Percentiles rank a stretch among this genome's conserved stretches.
phyloP scores from a whole-genome alignment of 306 rosid genomes.

The Rubus idaeus region DNA sequence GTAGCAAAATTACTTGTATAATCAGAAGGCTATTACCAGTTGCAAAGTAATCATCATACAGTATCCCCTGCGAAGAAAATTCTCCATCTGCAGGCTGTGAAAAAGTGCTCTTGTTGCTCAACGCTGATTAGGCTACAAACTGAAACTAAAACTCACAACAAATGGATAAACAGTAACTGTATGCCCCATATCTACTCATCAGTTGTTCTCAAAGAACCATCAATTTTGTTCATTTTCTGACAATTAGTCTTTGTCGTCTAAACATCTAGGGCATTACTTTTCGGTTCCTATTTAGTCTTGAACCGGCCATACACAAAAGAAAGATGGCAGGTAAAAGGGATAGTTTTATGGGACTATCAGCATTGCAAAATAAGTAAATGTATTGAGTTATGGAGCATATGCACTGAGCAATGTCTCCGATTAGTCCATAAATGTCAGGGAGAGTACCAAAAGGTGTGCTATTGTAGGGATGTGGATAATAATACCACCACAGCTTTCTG shows the following conservation, averaged over 20 bases:
- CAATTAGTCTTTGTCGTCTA: background rate
- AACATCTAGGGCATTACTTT: background rate
- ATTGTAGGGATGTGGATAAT: background rate
- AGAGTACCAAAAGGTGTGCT: background rate
- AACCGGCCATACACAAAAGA: conserved; percentile 12
- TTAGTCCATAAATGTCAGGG: background rate
- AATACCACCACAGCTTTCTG: background rate
- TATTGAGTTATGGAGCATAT: conserved; percentile 1
- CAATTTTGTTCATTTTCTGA: too few species aligned
- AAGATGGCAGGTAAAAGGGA: conserved; percentile 1
- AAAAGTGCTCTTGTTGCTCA: background rate
- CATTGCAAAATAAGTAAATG: background rate
- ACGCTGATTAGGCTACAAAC: background rate
- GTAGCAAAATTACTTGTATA: background rate
- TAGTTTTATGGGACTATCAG: conserved; percentile 1
- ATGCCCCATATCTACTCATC: background rate
- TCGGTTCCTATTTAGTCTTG: background rate
- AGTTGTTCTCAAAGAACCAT: background rate
- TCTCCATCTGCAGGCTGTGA: too few species aligned
- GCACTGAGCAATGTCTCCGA: background rate
- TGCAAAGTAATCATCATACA: too few species aligned
- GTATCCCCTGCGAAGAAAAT: too few species aligned
- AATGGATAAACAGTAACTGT: background rate
- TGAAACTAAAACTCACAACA: background rate
- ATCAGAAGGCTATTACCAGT: too few species aligned